phyloP scores from a whole-genome alignment of 306 rosid species.

The Parietaria judaica region DNA sequence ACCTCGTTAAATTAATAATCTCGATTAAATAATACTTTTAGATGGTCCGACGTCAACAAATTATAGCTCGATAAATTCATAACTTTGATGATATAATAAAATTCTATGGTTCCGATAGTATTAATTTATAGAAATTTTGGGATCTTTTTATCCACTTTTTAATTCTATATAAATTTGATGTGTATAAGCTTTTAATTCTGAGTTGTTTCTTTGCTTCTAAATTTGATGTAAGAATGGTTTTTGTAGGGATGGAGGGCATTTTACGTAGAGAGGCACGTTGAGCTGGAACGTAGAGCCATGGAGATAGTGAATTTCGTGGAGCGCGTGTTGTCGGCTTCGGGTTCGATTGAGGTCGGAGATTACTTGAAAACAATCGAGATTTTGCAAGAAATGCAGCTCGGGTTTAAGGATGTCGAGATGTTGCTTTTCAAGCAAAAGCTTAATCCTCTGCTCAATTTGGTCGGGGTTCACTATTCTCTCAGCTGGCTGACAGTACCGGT shows the following conservation, averaged over 20 bases:
- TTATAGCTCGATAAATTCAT: too few relatives aligned
- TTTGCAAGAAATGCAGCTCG: conserved; percentile 37
- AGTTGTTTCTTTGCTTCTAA: not conserved
- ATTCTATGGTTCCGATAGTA: too few relatives aligned
- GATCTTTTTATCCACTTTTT: not conserved
- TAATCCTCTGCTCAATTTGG: conserved; percentile 55
- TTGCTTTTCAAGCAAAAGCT: conserved; percentile 47
- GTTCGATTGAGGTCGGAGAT: conserved; percentile 58
- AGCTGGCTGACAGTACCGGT: conserved; percentile 54
- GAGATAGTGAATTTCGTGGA: conserved; percentile 42
- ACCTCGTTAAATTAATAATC: too few relatives aligned
- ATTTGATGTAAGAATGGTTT: not conserved
- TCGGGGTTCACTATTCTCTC: conserved; percentile 62
- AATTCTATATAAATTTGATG: not conserved
- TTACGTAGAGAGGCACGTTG: conserved; percentile 55
- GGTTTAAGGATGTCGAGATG: conserved; percentile 58
- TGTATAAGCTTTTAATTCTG: too few relatives aligned
- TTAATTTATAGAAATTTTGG: too few relatives aligned
- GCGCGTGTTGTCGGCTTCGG: conserved; percentile 20
- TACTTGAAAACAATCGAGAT: conserved; percentile 45
- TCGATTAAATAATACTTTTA: too few relatives aligned
- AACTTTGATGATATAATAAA: too few relatives aligned
- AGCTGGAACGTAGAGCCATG: conserved; percentile 37
- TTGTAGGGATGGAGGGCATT: conserved; percentile 59
- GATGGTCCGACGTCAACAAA: too few relatives aligned